Conservation (phyloP, 2,329 filamentous ascomycete genomes). For the Amauroascus verrucosus region DNA sequence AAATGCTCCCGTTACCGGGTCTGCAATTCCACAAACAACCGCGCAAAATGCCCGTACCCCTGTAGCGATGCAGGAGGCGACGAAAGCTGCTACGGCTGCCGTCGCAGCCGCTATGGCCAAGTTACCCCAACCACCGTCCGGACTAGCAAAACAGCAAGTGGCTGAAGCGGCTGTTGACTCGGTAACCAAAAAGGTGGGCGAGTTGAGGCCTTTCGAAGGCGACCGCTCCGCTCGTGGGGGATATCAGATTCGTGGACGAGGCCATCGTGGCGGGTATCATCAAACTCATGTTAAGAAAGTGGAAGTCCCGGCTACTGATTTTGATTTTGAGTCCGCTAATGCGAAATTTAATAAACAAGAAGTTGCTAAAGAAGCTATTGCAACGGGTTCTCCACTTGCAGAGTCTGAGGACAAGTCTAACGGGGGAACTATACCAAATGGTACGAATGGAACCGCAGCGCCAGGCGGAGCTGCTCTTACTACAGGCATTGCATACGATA, state of each 20-base stretch:
- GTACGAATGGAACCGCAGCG: conserved; percentile 28
- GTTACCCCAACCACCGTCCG: conserved; percentile 31
- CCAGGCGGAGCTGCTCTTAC: conserved; percentile 28
- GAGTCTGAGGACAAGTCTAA: conserved; percentile 43
- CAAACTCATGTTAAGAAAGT: conserved; percentile 53
- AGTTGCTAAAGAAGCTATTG: conserved; percentile 77
- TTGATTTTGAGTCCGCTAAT: conserved; percentile 79
- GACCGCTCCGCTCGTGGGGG: conserved; percentile 31
- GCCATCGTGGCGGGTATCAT: conserved; percentile 34
- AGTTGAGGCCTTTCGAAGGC: conserved; percentile 36
- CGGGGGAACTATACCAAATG: conserved; percentile 30
- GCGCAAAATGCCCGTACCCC: conserved; percentile 18
- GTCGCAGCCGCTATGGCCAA: conserved; percentile 45
- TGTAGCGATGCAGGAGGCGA: conserved; percentile 38
- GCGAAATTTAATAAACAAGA: conserved; percentile 85
- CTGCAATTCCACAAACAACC: conserved; percentile 23
- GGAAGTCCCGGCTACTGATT: conserved; percentile 82
- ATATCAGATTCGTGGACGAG: conserved; percentile 37
- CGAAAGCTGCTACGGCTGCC: conserved; percentile 40
- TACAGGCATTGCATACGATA: conserved; percentile 61
- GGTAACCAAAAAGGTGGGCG: conserved; percentile 37
- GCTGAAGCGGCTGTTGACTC: conserved; percentile 32
- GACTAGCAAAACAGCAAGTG: conserved; percentile 26
- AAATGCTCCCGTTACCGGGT: conserved; percentile 24
- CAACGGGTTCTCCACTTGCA: conserved; percentile 58